Conservation (phyloP, 139 green algal genomes). For the Chlorella sp. region DNA sequence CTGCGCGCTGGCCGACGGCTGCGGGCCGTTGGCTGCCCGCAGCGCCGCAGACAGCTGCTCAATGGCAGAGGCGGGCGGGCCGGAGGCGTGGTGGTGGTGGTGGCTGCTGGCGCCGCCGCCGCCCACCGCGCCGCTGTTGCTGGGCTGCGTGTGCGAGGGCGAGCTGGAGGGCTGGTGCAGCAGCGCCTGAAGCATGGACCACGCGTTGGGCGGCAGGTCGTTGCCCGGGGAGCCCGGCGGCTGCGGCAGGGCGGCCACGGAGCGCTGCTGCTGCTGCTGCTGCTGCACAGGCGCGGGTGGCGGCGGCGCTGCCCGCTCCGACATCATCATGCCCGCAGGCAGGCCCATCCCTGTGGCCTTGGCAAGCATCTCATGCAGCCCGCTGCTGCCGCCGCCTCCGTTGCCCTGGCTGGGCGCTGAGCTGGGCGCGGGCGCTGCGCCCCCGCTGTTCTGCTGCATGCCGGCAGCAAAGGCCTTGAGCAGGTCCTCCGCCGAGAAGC, state of each 20-base stretch:
- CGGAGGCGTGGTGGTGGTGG: background rate
- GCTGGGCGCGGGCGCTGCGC: no score
- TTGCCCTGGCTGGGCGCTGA: no score
- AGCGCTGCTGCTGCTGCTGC: no score
- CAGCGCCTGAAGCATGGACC: background rate
- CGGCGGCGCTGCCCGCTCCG: background rate
- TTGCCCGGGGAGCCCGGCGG: background rate
- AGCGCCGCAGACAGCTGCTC: slow-evolving; percentile 2
- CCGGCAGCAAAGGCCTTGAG: background rate
- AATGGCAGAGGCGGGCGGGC: background rate
- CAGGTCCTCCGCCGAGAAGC: background rate
- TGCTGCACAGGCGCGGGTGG: no score
- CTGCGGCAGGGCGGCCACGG: background rate
- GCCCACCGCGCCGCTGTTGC: background rate
- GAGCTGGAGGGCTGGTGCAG: background rate
- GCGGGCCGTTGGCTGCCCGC: background rate
- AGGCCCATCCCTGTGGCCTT: background rate
- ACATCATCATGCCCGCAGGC: no score
- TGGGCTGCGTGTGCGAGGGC: no score
- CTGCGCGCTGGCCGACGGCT: no score
- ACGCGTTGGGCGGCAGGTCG: background rate
- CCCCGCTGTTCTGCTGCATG: background rate
- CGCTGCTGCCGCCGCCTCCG: background rate
- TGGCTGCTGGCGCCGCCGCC: no score
- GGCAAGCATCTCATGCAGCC: background rate